These are phyloP conservation scores for Chrysanthemum makinoi DNA, from an alignment of 129 eudicot genomes.

Conservation along the genomic window DNA sequence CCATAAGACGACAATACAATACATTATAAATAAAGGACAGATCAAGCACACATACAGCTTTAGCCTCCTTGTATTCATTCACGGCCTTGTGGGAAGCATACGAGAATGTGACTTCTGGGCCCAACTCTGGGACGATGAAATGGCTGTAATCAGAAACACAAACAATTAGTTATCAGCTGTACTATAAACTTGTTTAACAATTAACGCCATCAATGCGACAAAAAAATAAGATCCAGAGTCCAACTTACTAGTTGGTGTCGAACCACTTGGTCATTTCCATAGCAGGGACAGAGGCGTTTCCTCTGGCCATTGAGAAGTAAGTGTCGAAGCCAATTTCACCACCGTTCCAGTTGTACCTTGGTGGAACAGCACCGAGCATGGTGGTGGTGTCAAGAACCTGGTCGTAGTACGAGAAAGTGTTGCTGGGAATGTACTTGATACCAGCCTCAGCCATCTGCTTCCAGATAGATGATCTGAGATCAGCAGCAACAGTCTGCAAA, in stretches of 20 bases:
- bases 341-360: conserved; percentile 88
- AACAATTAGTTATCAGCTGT: too few species aligned
- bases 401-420: conserved; percentile 91
- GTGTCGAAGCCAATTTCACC: conserved; percentile 95
- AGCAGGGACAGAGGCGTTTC: conserved; percentile 99
- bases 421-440: conserved; percentile 96
- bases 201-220: too few species aligned
- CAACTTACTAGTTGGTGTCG: conserved; percentile 99
- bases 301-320: conserved; percentile 99
- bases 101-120: conserved; percentile 84
- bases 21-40: not conserved
- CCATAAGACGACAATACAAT: not conserved
- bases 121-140: conserved; percentile 97
- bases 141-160: conserved; percentile 59
- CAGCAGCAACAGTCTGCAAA: conserved; percentile 81
- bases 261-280: conserved; percentile 99
- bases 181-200: too few species aligned
- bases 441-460: conserved; percentile 93
- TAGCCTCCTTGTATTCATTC: conserved; percentile 97
- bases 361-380: conserved; percentile 96
- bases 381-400: conserved; percentile 96
- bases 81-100: conserved; percentile 99
- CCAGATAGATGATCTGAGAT: conserved; percentile 96
- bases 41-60: conserved; percentile 65
- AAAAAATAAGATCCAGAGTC: not conserved